Evolutionary conservation across 2,329 filamentous ascomycete species (phyloP), one percentile per base, ranked within the genome.

Genomic region (Colletotrichum cereale): DNA sequence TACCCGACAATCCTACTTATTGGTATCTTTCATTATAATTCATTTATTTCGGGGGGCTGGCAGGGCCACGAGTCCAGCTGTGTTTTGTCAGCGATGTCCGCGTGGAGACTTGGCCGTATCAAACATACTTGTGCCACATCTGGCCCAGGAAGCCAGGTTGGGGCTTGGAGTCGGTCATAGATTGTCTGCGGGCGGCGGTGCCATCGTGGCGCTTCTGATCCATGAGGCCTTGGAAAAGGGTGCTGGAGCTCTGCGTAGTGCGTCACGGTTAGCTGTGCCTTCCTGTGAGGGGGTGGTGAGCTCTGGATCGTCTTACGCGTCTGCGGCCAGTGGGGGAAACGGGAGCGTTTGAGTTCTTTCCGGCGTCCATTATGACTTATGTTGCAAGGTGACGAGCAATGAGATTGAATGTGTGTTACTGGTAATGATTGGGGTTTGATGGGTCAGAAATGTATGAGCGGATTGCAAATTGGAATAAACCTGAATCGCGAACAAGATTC

Each of bases 51-150:
- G 67, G 66, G 2, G 71, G 74, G 18, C 63, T 73, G 8, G 48
- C 52, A 11, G 79, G 75, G 31, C 78, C 80, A 29, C 80, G 78
- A 52, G 82, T 79, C 71, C 79, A 81, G 67, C 81, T 82, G 14
- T 3, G 29, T n/a, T 11, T 36, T 21, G n/a, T 74, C 26, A 74
- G 38, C 5, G 3, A 18, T 1, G 3, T 14, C 0, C 14, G 3
- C 0, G 1, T 0, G 1, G 21, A 3, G 1, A 16, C 1, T 1
- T 31, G 10, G 3, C 1, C 6, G 7, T 5, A 24, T 47, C 1
- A 21, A 16, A 76, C 86, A 64, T 79, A 90, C 88, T 85, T 88
- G 75, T 88, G 84, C 86, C 89, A 90, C 81, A 89, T 84, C 73
- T 84, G 82, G 65, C 86, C 86, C 62, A 90, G 80, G 73, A 89